A percentile compares a stretch with the other conserved stretches of the same genome.
Evolutionary conservation across 1,139 yeast genomes (phyloP).

Genomic region (Saccharomycopsis crataegensis): DNA sequence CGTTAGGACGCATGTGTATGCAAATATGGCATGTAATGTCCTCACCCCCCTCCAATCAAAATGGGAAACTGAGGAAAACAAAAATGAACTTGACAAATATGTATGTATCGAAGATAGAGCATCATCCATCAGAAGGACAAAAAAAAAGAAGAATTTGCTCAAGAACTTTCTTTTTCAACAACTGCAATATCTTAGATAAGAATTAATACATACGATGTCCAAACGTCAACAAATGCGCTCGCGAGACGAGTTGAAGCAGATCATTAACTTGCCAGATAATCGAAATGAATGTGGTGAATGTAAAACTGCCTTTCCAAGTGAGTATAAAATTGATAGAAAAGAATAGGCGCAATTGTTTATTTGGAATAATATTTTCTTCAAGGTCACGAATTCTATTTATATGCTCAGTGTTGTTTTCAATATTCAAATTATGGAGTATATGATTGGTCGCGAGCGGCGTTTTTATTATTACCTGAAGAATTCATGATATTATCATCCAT

Average conservation of each 20-base stretch:
- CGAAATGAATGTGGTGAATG: conserved; percentile 71
- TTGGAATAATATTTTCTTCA: neutral
- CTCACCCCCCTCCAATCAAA: too few species aligned
- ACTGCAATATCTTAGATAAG: too few species aligned
- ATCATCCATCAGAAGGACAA: too few species aligned
- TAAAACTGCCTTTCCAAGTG: conserved; percentile 50
- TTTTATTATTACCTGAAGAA: neutral
- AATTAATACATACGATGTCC: conserved; percentile 20
- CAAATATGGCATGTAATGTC: too few species aligned
- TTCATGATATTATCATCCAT: neutral
- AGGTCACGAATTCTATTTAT: neutral
- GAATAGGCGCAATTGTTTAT: neutral
- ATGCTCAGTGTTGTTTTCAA: conserved; percentile 17
- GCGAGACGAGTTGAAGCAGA: conserved; percentile 30
- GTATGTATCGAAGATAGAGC: too few species aligned
- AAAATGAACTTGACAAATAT: too few species aligned
- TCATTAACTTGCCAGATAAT: conserved; percentile 36
- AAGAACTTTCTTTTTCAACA: too few species aligned
- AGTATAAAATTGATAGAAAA: conserved; percentile 24
- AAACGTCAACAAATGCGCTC: conserved; percentile 24
- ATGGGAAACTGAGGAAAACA: too few species aligned
- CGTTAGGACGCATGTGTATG: too few species aligned
- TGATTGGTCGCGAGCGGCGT: too few species aligned
- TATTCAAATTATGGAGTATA: too few species aligned
- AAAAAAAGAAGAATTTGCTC: too few species aligned